Conservation (phyloP, 345 rosid genomes). For the Linum lewisii region DNA sequence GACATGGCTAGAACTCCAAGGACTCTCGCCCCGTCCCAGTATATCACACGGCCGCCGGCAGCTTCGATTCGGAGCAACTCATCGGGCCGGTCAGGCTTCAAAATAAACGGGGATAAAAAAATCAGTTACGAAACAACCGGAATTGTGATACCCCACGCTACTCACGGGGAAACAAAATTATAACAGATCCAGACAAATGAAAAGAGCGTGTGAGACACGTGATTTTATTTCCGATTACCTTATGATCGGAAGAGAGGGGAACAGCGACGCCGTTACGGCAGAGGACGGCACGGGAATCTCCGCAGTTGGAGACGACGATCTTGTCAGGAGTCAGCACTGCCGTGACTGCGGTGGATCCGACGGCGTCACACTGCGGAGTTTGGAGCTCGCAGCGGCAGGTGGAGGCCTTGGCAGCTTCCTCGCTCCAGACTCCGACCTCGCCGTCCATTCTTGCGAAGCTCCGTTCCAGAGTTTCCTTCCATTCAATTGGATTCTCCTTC, state of each 20-base stretch:
- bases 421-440: constrained; percentile 36
- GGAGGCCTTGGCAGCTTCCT: constrained; percentile 10
- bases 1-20: constrained; percentile 86
- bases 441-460: constrained; percentile 56
- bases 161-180: not conserved
- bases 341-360: constrained; percentile 81
- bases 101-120: not conserved
- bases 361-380: constrained; percentile 77
- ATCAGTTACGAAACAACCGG: not conserved
- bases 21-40: constrained; percentile 86
- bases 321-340: constrained; percentile 57
- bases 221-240: constrained; percentile 24
- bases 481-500: constrained; percentile 22
- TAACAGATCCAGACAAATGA: not conserved
- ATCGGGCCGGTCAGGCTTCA: constrained; percentile 85
- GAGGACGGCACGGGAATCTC: constrained; percentile 85
- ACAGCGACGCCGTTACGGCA: constrained; percentile 65
- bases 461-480: constrained; percentile 49
- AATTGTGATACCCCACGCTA: not conserved
- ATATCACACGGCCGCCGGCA: constrained; percentile 80
- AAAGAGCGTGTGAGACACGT: not conserved
- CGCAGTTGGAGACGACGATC: constrained; percentile 68
- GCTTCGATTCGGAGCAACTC: constrained; percentile 55
- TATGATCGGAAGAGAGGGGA: constrained; percentile 73
- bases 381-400: constrained; percentile 65